phyloP scores from a whole-genome alignment of 1,284 basidiomycete genomes.

The Rhodotorula sp. region DNA sequence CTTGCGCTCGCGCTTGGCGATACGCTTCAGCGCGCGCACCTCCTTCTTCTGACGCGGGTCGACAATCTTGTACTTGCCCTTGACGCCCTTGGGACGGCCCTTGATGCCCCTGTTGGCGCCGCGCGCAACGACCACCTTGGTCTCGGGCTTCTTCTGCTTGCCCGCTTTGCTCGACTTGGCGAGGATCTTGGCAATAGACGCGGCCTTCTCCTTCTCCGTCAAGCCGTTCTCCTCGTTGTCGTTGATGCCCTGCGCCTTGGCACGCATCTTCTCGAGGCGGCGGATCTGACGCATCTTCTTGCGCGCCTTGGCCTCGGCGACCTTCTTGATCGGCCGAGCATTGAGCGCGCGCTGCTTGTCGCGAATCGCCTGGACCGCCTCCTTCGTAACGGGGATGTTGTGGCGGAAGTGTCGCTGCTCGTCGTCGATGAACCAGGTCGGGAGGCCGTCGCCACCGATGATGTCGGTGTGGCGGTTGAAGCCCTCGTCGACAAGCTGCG shows the following conservation, averaged over 20 bases:
- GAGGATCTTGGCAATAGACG: conserved; percentile 89
- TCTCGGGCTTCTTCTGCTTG: conserved; percentile 59
- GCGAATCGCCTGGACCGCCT: conserved; percentile 81
- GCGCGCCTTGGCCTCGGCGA: conserved; percentile 96
- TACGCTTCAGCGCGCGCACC: conserved; percentile 45
- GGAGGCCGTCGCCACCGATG: conserved; percentile 86
- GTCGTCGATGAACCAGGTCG: conserved; percentile 96
- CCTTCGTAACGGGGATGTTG: conserved; percentile 95
- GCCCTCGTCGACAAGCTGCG: conserved; percentile 87
- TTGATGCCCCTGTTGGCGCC: conserved; percentile 85
- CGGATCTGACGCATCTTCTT: conserved; percentile 90
- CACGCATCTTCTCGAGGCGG: conserved; percentile 85
- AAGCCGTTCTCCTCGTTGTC: conserved; percentile 67
- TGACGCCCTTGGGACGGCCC: conserved; percentile 93
- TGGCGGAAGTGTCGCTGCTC: conserved; percentile 89
- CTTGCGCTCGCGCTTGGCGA: conserved; percentile 45
- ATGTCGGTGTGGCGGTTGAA: conserved; percentile 74
- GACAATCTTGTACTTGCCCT: conserved; percentile 74
- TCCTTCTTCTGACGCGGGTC: conserved; percentile 54
- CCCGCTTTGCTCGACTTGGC: conserved; percentile 66
- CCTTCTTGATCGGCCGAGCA: conserved; percentile 96
- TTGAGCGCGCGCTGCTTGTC: conserved; percentile 91
- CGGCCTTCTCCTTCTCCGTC: conserved; percentile 90
- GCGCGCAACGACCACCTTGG: conserved; percentile 88
- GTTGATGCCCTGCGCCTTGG: conserved; percentile 94